Conservation (phyloP, 306 rosid genomes). For the Hylodesmum podocarpum region DNA sequence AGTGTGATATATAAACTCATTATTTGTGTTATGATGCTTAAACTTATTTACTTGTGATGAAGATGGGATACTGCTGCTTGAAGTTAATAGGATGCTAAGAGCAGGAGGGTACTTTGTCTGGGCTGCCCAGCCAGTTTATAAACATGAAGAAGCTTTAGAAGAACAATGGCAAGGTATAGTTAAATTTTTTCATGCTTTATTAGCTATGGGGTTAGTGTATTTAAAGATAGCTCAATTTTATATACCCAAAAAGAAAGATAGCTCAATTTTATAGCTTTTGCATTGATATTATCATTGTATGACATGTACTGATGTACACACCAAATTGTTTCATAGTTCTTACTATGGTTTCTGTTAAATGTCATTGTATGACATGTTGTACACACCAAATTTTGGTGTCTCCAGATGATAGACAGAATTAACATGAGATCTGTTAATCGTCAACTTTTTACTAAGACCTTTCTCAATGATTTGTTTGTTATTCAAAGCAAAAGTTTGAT, state of each 20-base stretch:
- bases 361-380: not conserved
- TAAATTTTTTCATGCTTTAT: slow-evolving; percentile 9
- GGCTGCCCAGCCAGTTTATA: slow-evolving; percentile 99
- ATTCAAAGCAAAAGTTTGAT: not conserved
- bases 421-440: not conserved
- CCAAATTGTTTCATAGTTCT: not conserved
- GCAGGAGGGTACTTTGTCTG: slow-evolving; percentile 97
- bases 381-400: not conserved
- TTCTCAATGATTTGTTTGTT: not conserved
- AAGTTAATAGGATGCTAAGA: slow-evolving; percentile 91
- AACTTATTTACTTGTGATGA: slow-evolving; percentile 41
- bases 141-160: slow-evolving; percentile 87
- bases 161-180: slow-evolving; percentile 91
- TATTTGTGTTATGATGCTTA: slow-evolving; percentile 24
- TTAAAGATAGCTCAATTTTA: not conserved
- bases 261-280: not conserved
- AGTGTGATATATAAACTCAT: not conserved
- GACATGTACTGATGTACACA: not conserved
- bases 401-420: not conserved
- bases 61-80: slow-evolving; percentile 96
- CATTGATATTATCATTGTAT: not conserved
- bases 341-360: not conserved
- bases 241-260: not conserved
- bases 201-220: not conserved
- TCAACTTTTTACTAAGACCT: not conserved